These are phyloP conservation scores for Pleurotus salmoneostramineus DNA, from an alignment of 768 basidiomycete genomes.

Conservation along the genomic window DNA sequence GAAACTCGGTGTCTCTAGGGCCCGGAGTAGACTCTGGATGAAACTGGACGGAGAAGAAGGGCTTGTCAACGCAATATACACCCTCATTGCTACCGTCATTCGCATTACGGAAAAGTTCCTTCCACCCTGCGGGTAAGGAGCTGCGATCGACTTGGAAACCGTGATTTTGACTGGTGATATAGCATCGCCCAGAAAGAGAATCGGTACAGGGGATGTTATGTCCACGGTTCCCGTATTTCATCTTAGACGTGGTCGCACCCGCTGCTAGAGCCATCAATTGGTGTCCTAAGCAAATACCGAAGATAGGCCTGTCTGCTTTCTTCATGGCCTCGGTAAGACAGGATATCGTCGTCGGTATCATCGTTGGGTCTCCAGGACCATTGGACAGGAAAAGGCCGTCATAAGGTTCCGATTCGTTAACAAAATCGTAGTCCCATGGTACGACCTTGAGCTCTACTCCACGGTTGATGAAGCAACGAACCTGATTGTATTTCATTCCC, in stretches of 20 bases:
- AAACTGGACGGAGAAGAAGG: conserved; percentile 99
- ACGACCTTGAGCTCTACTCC: conserved; percentile 97
- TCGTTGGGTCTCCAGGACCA: conserved; percentile 95
- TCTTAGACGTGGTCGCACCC: conserved; percentile 93
- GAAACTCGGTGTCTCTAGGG: conserved; percentile 96
- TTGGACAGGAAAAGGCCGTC: conserved; percentile 98
- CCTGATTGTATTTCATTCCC: conserved; percentile 99
- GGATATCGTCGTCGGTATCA: conserved; percentile 67
- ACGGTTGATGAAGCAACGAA: conserved; percentile 89
- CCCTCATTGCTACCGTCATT: conserved; percentile 98
- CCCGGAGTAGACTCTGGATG: conserved; percentile 97
- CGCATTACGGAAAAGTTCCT: conserved; percentile 92
- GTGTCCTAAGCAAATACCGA: conserved; percentile 98
- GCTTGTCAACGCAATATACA: conserved; percentile 88
- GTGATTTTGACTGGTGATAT: conserved; percentile 99
- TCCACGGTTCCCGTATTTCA: conserved; percentile 99
- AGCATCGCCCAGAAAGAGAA: conserved; percentile 90
- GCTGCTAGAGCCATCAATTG: conserved; percentile 94
- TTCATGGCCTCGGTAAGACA: conserved; percentile 65
- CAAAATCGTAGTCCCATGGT: conserved; percentile 95
- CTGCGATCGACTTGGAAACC: conserved; percentile 90
- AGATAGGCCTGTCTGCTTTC: conserved; percentile 80
- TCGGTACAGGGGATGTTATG: conserved; percentile 99
- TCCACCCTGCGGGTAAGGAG: conserved; percentile 83
- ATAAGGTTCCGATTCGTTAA: conserved; percentile 72